Conservation (phyloP, 2,329 filamentous ascomycete genomes). For the Salinomyces thailandicus region DNA sequence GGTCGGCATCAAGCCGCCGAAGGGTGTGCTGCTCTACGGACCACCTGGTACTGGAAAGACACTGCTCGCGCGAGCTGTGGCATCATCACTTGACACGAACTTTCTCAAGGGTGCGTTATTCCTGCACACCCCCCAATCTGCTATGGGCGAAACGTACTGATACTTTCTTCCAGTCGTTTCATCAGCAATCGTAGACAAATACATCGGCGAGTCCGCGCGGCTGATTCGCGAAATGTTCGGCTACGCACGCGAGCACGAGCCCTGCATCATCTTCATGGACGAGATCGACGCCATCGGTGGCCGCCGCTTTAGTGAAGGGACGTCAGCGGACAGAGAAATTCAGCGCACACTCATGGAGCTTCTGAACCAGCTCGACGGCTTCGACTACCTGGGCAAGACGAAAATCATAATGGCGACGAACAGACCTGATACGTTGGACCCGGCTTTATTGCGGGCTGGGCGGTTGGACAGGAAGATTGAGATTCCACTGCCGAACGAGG, state of each 20-base stretch:
- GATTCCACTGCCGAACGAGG: slow-evolving; percentile 93
- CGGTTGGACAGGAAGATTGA: slow-evolving; percentile 96
- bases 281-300: slow-evolving; percentile 99
- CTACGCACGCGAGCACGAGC: slow-evolving; percentile 98
- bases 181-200: slow-evolving; percentile 98
- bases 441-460: slow-evolving; percentile 81
- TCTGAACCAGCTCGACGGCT: slow-evolving; percentile 95
- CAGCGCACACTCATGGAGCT: slow-evolving; percentile 98
- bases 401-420: slow-evolving; percentile 99
- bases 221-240: slow-evolving; percentile 99
- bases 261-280: slow-evolving; percentile 99
- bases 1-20: slow-evolving; percentile 97
- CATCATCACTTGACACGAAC: slow-evolving; percentile 93
- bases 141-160: slow-evolving; percentile 7
- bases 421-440: slow-evolving; percentile 89
- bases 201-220: slow-evolving; percentile 95
- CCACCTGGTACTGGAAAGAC: slow-evolving; percentile 97
- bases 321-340: slow-evolving; percentile 94
- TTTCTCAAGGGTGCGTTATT: slow-evolving; percentile 72
- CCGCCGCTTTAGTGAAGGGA: slow-evolving; percentile 91
- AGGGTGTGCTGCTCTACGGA: slow-evolving; percentile 91
- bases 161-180: slow-evolving; percentile 62
- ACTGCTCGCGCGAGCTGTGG: slow-evolving; percentile 82
- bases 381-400: slow-evolving; percentile 98
- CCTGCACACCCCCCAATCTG: neutral